Conservation (phyloP, 768 basidiomycete species). For the Strobilomyces echinocephalus region DNA sequence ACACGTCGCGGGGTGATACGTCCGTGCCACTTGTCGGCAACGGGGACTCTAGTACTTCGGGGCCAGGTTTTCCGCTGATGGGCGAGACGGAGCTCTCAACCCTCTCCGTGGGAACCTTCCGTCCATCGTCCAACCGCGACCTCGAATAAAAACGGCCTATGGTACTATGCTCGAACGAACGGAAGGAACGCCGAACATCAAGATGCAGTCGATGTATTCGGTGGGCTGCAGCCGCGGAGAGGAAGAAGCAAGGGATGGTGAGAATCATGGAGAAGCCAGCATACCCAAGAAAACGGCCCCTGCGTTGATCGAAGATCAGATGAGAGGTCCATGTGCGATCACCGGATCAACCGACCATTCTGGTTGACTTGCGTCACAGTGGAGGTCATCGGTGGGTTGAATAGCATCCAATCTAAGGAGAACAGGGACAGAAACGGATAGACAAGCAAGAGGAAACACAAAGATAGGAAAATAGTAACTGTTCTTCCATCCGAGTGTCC, state of each 20-base stretch:
- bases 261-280: conserved; percentile 52
- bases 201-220: conserved; percentile 21
- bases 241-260: conserved; percentile 46
- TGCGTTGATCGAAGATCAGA: conserved; percentile 21
- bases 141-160: background rate
- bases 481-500: conserved; percentile 47
- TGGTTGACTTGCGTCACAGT: conserved; percentile 57
- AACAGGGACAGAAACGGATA: conserved; percentile 40
- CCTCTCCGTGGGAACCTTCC: conserved; percentile 1
- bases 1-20: background rate
- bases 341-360: conserved; percentile 43
- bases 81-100: conserved; percentile 15
- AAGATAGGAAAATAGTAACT: conserved; percentile 42
- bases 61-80: conserved; percentile 20
- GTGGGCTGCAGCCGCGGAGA: conserved; percentile 33
- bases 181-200: conserved; percentile 10
- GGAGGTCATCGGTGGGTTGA: conserved; percentile 45
- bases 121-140: background rate
- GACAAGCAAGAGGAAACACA: conserved; percentile 44
- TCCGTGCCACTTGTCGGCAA: background rate
- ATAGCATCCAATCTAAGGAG: conserved; percentile 42
- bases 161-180: background rate
- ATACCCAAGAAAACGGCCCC: conserved; percentile 63
- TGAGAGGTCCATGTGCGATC: background rate
- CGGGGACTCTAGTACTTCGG: background rate